Base-by-base conservation (phyloP, 257 asterid genomes). In the Gardenia jasminoides region DNA sequence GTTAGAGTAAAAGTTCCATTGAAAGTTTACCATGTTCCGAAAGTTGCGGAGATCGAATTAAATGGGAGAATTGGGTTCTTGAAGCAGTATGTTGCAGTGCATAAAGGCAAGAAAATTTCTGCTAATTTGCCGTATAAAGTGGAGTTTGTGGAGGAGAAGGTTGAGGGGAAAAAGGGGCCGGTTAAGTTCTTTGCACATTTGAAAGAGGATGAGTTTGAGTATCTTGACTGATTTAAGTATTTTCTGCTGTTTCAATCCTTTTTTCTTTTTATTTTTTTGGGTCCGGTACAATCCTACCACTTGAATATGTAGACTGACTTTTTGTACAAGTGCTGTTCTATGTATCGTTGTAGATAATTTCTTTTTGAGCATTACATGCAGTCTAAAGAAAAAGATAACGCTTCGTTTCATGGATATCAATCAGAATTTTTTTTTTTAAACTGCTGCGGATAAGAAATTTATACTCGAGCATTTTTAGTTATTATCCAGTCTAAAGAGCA, bases 201-300 rank as follows among this genome's bases (percentile, higher is more conserved):
- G 72, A 94, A 84, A 88, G 98, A 94, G 80, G 98, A 92, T 82
- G 99, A 94, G 91, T 94, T 94, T 84, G 99, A 92, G 88, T 87
- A 89, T 86, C 86, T 92, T 87, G 97, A 90, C 79, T 93, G 90
- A 91, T 56, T 83, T 19, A 3, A 41, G 12, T 68, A 36, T 56
- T 20, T 74, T 20, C 54, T 61, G 12, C 41, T 58, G 69, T 39
- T 74, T 58, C 26, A 36, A 56, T 74, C 10, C 17, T 74, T 54
- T 56, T 22, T 74, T 43, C 48, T 11, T 74, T 5, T 36, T 36
- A 2, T 36, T 5, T 36, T 36, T 36, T 36, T 36, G 41, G 41
- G 52, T 36, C 39, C 39, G n/a, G 39, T 52, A 56, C 58, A 64
- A 56, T 56, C 33, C 78, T 74, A 69, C 78, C 69, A 74, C 39